Evolutionary conservation across 2,329 filamentous ascomycete genomes (phyloP).

Genomic region (Apiospora saccharicola): DNA sequence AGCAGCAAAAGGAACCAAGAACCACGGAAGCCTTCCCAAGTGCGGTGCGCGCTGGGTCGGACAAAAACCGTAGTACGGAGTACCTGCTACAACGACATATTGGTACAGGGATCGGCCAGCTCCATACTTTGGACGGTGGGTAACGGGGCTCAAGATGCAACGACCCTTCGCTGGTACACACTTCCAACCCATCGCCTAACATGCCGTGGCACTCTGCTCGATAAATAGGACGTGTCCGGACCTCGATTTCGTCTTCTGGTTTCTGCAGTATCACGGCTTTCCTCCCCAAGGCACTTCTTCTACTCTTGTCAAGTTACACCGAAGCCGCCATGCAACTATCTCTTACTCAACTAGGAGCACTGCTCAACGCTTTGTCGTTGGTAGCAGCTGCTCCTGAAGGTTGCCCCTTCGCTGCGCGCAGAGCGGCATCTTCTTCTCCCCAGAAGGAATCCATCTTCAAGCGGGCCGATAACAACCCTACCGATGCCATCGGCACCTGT

Average conservation of each 20-base stretch:
- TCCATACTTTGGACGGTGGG: slow-evolving; percentile 3
- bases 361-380: slow-evolving; percentile 23
- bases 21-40: neutral
- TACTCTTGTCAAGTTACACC: neutral
- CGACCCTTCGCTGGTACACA: slow-evolving; percentile 9
- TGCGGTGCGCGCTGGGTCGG: neutral
- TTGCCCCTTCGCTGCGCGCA: slow-evolving; percentile 22
- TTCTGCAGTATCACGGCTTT: slow-evolving; percentile 15
- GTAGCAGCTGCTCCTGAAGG: slow-evolving; percentile 21
- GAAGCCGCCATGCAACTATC: slow-evolving; percentile 19
- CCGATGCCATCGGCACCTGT: slow-evolving; percentile 9
- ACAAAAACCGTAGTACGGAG: neutral
- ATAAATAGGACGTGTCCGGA: slow-evolving; percentile 9
- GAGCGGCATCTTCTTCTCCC: neutral
- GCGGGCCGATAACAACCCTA: neutral
- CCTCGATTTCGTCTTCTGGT: neutral
- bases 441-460: slow-evolving; percentile 13
- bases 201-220: slow-evolving; percentile 2
- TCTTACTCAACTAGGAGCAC: slow-evolving; percentile 4
- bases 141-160: slow-evolving; percentile 16
- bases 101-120: slow-evolving; percentile 14
- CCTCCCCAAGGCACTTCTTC: slow-evolving; percentile 8
- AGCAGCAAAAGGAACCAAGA: neutral
- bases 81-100: neutral
- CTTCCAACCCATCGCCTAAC: neutral